Evolutionary conservation across 257 asterid species (phyloP).

Genomic region (Plantago elongata): DNA sequence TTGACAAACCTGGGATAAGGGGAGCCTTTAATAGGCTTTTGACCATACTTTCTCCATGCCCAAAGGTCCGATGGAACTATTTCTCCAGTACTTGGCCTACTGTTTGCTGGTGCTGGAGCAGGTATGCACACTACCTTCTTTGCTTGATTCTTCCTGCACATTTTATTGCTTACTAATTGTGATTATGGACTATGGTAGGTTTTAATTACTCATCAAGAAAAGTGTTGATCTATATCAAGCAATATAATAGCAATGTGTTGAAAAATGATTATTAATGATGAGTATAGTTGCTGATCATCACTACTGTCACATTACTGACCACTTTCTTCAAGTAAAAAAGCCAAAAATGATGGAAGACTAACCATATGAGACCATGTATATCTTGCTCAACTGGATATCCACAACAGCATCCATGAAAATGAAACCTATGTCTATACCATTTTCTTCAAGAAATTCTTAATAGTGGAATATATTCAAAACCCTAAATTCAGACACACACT

Average conservation of each 20-base stretch:
- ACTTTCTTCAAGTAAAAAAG: constrained; percentile 18
- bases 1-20: constrained; percentile 47
- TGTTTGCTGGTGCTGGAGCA: constrained; percentile 47
- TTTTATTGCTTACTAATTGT: not conserved
- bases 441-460: not conserved
- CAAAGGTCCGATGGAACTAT: constrained; percentile 58
- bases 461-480: too few species aligned
- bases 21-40: constrained; percentile 61
- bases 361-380: constrained; percentile 13
- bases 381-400: constrained; percentile 20
- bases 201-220: too few species aligned
- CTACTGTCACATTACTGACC: not conserved
- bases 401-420: constrained; percentile 27
- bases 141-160: constrained; percentile 72
- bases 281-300: too few species aligned
- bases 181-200: not conserved
- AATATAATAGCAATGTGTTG: too few species aligned
- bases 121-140: constrained; percentile 79
- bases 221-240: too few species aligned
- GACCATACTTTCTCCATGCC: constrained; percentile 70
- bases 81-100: constrained; percentile 45
- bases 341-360: constrained; percentile 24
- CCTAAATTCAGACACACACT: too few species aligned
- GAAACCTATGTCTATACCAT: constrained; percentile 10
- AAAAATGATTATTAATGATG: too few species aligned